Conservation (phyloP, 192 early-diverging fungal species). For the Cladochytrium replicatum region DNA sequence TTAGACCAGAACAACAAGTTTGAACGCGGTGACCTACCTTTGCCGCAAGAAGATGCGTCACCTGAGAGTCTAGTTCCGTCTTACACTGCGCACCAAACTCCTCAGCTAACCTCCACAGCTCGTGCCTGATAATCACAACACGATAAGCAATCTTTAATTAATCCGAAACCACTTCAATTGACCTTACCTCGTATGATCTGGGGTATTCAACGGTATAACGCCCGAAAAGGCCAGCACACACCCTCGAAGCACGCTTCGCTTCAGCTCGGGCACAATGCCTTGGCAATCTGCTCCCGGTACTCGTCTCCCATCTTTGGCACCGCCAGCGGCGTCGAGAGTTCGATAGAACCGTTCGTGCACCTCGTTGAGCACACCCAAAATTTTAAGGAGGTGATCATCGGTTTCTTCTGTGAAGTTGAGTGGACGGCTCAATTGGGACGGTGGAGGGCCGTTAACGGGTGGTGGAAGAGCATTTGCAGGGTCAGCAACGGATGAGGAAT, state of each 20-base stretch:
- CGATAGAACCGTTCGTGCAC: constrained; percentile 67
- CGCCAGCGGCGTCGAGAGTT: constrained; percentile 12
- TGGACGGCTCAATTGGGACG: neutral
- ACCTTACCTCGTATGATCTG: constrained; percentile 26
- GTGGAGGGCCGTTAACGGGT: neutral
- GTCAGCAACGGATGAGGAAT: neutral
- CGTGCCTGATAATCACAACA: constrained; percentile 29
- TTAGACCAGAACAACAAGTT: neutral
- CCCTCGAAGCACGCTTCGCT: constrained; percentile 53
- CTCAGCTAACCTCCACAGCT: constrained; percentile 70
- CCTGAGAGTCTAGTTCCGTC: constrained; percentile 39
- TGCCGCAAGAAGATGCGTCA: constrained; percentile 85
- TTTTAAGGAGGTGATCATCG: constrained; percentile 30
- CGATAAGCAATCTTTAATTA: neutral
- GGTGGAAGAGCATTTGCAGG: neutral
- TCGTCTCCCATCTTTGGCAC: neutral
- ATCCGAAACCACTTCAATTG: neutral
- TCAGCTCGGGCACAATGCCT: constrained; percentile 50
- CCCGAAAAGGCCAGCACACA: constrained; percentile 67
- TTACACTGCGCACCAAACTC: constrained; percentile 77
- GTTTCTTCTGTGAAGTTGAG: constrained; percentile 20
- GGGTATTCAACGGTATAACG: constrained; percentile 64
- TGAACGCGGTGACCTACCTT: constrained; percentile 38
- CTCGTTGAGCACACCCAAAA: constrained; percentile 45
- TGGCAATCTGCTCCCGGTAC: constrained; percentile 22